phyloP scores from a whole-genome alignment of 306 rosid species.

The Adenanthera pavonina region DNA sequence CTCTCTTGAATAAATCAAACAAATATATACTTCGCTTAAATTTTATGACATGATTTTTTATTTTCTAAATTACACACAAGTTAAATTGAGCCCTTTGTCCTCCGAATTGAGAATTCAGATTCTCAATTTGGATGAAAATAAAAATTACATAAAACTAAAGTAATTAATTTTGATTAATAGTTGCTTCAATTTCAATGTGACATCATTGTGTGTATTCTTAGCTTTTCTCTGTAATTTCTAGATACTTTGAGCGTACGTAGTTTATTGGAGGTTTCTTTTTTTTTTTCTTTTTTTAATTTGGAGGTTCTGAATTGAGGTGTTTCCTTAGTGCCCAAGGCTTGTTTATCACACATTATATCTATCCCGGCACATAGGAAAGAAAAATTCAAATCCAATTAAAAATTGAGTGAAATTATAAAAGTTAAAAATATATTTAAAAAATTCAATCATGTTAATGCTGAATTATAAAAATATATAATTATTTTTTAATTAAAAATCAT shows the following conservation, averaged over 20 bases:
- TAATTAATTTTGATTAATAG: background rate
- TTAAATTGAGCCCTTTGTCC: no score
- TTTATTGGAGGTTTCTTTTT: background rate
- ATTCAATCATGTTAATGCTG: background rate
- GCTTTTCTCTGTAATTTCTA: background rate
- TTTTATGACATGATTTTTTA: no score
- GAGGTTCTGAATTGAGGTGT: no score
- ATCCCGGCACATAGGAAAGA: no score
- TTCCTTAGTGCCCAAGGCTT: background rate
- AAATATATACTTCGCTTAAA: no score
- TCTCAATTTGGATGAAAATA: background rate
- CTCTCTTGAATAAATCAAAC: no score
- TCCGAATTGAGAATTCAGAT: background rate
- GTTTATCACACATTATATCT: no score
- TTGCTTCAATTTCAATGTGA: background rate
- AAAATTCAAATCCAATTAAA: background rate
- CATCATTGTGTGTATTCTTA: background rate
- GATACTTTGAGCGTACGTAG: background rate
- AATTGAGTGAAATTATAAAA: background rate
- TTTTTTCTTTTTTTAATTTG: no score
- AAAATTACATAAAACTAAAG: background rate
- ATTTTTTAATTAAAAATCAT: no score
- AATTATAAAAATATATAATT: background rate
- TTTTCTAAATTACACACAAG: no score
- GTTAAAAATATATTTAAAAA: background rate